These are phyloP conservation scores for Xanthoconium stramineum DNA, from an alignment of 768 basidiomycete genomes.

Conservation along the genomic window DNA sequence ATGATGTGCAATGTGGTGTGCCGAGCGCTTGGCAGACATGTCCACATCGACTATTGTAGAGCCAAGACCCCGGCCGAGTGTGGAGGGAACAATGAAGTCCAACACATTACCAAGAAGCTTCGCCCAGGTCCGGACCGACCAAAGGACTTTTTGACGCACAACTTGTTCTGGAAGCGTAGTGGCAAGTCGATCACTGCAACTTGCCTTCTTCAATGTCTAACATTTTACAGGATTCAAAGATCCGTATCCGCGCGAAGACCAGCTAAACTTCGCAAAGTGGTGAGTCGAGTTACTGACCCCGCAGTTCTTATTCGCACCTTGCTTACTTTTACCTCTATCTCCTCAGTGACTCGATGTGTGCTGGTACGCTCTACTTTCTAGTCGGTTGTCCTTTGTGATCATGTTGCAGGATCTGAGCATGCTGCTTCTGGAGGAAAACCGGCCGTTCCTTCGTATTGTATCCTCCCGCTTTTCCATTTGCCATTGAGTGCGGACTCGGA, in stretches of 20 bases:
- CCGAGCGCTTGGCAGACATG: slow-evolving; percentile 48
- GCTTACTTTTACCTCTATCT: neutral
- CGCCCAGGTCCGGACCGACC: slow-evolving; percentile 41
- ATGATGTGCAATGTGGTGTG: slow-evolving; percentile 61
- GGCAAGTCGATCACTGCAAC: slow-evolving; percentile 33
- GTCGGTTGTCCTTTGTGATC: neutral
- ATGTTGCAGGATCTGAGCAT: slow-evolving; percentile 48
- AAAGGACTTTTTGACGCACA: slow-evolving; percentile 58
- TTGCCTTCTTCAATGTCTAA: neutral
- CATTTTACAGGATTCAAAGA: slow-evolving; percentile 52
- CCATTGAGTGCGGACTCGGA: slow-evolving; percentile 22
- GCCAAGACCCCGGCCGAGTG: slow-evolving; percentile 36
- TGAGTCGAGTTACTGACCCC: slow-evolving; percentile 20
- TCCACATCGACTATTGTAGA: slow-evolving; percentile 57
- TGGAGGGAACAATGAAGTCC: slow-evolving; percentile 35
- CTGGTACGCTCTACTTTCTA: slow-evolving; percentile 31
- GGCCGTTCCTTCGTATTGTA: slow-evolving; percentile 51
- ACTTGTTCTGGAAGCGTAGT: slow-evolving; percentile 52
- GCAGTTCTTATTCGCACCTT: neutral
- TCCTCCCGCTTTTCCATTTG: slow-evolving; percentile 52
- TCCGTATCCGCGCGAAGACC: slow-evolving; percentile 57
- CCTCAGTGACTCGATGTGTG: slow-evolving; percentile 50
- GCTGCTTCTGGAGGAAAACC: slow-evolving; percentile 33
- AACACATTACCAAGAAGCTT: slow-evolving; percentile 42
- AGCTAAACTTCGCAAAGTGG: slow-evolving; percentile 51